A percentile compares a stretch with the other conserved stretches of the same genome.
Evolutionary conservation across 129 eudicot species (phyloP).

Genomic region (Chrysanthemum seticuspe): DNA sequence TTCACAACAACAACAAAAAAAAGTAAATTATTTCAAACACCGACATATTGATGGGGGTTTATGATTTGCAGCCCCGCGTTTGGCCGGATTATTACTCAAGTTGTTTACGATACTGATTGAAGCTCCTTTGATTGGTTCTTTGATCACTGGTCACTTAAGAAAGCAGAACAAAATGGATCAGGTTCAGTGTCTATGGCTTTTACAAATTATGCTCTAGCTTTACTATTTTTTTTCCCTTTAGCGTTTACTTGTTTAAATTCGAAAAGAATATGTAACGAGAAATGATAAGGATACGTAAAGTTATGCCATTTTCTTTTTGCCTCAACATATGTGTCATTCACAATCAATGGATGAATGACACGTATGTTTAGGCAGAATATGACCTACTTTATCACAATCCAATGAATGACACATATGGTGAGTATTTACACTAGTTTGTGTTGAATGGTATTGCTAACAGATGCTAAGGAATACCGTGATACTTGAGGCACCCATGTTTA

Average conservation of each 20-base stretch:
- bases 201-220: neutral
- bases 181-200: constrained; percentile 25
- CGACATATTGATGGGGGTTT: neutral
- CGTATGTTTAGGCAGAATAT: no score
- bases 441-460: constrained; percentile 31
- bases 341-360: no score
- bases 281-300: no score
- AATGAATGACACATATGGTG: no score
- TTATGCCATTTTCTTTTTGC: no score
- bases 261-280: neutral
- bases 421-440: no score
- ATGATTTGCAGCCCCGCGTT: constrained; percentile 55
- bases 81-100: constrained; percentile 47
- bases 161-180: constrained; percentile 50
- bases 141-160: constrained; percentile 40
- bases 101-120: constrained; percentile 43
- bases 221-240: neutral
- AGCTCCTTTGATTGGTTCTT: constrained; percentile 43
- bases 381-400: no score
- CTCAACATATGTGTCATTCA: no score
- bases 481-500: constrained; percentile 80
- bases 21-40: no score
- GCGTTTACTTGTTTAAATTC: neutral
- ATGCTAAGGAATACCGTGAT: constrained; percentile 57
- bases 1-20: no score